A percentile compares a stretch with the other conserved stretches of the same genome.
These are phyloP conservation scores for Auriculariales sp. DNA, from an alignment of 768 basidiomycete genomes.

Conservation along the genomic window DNA sequence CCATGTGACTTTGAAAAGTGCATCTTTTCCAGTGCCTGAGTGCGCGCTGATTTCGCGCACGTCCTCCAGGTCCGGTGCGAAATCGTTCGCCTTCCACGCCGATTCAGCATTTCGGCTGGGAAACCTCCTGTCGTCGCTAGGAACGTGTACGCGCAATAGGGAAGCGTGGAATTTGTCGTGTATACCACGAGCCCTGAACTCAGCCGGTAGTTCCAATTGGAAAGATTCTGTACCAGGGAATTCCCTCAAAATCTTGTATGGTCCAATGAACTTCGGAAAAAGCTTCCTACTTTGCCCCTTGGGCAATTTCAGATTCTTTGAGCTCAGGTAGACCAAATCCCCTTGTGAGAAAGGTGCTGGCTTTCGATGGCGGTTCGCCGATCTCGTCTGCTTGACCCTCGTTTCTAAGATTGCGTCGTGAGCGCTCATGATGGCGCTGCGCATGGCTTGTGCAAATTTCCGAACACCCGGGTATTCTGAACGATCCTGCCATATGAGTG, in stretches of 20 bases:
- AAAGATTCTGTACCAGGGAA: not conserved
- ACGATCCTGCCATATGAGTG: slow-evolving; percentile 4
- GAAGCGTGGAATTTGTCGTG: slow-evolving; percentile 10
- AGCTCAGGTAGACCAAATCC: slow-evolving; percentile 17
- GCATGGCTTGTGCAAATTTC: slow-evolving; percentile 14
- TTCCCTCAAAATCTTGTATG: slow-evolving; percentile 8
- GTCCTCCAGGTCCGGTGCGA: slow-evolving; percentile 8
- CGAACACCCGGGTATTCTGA: slow-evolving; percentile 16
- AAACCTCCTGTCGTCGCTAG: slow-evolving; percentile 15
- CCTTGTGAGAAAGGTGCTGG: slow-evolving; percentile 10
- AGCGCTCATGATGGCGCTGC: slow-evolving; percentile 15
- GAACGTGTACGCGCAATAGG: slow-evolving; percentile 9
- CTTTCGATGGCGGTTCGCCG: slow-evolving; percentile 13
- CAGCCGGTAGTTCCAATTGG: slow-evolving; percentile 7
- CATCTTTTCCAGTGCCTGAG: slow-evolving; percentile 6
- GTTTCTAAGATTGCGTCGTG: slow-evolving; percentile 19
- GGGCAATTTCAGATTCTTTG: slow-evolving; percentile 15
- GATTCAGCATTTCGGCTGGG: slow-evolving; percentile 11
- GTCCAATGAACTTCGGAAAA: slow-evolving; percentile 15
- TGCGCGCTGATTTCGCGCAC: slow-evolving; percentile 7
- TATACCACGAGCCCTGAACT: slow-evolving; percentile 6
- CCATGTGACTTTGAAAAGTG: slow-evolving; percentile 13
- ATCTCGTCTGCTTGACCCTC: slow-evolving; percentile 19
- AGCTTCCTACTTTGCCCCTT: slow-evolving; percentile 15
- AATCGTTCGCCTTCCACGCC: slow-evolving; percentile 6